A percentile compares a stretch with the other conserved stretches of the same genome.
These are phyloP conservation scores for Anthoceros angustus DNA, from an alignment of 225 moss, liverwort and hornwort genomes.

Conservation along the genomic window DNA sequence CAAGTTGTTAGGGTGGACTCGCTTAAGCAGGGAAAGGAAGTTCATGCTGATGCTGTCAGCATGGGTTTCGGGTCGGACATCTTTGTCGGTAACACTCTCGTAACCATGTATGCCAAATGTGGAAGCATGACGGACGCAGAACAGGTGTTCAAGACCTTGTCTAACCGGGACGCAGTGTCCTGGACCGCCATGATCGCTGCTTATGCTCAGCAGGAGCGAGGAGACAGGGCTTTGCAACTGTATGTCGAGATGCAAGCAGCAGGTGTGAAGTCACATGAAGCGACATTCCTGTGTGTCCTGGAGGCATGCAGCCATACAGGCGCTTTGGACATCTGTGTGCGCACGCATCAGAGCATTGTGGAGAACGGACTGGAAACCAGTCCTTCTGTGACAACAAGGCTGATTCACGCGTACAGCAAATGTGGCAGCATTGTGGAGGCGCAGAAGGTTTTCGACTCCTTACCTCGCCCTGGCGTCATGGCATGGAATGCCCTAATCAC, in stretches of 20 bases:
- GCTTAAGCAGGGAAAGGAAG: not conserved
- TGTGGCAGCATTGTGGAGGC: not conserved
- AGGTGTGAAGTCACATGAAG: not conserved
- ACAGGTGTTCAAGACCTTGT: not conserved
- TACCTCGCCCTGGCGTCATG: not conserved
- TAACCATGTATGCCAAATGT: not conserved
- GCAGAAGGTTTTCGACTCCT: not conserved
- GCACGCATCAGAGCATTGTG: not conserved
- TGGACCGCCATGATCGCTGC: not conserved
- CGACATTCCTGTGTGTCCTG: not conserved
- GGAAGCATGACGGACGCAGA: not conserved
- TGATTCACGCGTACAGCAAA: not conserved
- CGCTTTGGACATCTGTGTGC: not conserved
- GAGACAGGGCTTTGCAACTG: not conserved
- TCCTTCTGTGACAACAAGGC: not conserved
- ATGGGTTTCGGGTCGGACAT: not conserved
- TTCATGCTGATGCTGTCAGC: not conserved
- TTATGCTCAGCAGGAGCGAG: not conserved
- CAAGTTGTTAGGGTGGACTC: not conserved
- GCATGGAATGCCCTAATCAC: not conserved
- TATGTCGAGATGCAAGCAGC: not conserved
- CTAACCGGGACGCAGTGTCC: not conserved
- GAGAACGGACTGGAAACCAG: not conserved
- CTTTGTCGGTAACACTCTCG: not conserved
- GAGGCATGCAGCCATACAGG: not conserved